These are phyloP conservation scores for Aaosphaeria pasadenensis DNA, from an alignment of 2,329 filamentous ascomycete genomes.

Conservation along the genomic window DNA sequence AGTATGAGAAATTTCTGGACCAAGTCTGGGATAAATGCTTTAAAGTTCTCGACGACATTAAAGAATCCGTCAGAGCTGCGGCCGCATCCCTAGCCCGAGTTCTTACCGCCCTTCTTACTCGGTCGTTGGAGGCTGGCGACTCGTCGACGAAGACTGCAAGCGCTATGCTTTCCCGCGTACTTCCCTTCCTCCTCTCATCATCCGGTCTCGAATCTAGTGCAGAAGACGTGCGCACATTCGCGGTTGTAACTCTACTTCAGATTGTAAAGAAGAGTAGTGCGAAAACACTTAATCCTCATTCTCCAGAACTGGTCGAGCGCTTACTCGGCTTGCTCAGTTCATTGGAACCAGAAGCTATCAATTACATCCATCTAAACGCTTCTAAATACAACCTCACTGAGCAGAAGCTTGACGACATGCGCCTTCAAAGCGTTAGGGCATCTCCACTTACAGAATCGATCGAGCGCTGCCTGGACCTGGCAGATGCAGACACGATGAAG, in stretches of 20 bases:
- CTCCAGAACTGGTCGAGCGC: conserved; percentile 76
- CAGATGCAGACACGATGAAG: conserved; percentile 76
- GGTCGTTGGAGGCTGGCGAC: conserved; percentile 77
- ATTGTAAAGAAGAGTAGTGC: conserved; percentile 83
- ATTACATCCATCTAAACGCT: conserved; percentile 88
- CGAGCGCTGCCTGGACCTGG: conserved; percentile 79
- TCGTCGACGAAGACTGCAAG: conserved; percentile 63
- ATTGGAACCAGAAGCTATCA: conserved; percentile 83
- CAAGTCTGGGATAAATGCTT: conserved; percentile 84
- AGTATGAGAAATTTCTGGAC: conserved; percentile 81
- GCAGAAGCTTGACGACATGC: conserved; percentile 84
- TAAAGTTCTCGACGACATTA: conserved; percentile 94
- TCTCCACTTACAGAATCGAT: conserved; percentile 93
- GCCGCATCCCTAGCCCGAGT: conserved; percentile 80
- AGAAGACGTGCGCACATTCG: conserved; percentile 81
- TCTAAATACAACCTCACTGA: conserved; percentile 79
- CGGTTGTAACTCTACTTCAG: conserved; percentile 75
- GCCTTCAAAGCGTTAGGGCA: conserved; percentile 75
- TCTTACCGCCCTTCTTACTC: conserved; percentile 79
- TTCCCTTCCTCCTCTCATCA: conserved; percentile 86
- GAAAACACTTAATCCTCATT: conserved; percentile 73
- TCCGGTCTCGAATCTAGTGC: conserved; percentile 87
- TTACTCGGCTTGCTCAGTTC: conserved; percentile 81
- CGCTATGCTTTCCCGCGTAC: conserved; percentile 78
- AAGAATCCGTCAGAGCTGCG: conserved; percentile 78